These are phyloP conservation scores for Fremontodendron californicum DNA, from an alignment of 345 rosid species.

Conservation along the genomic window DNA sequence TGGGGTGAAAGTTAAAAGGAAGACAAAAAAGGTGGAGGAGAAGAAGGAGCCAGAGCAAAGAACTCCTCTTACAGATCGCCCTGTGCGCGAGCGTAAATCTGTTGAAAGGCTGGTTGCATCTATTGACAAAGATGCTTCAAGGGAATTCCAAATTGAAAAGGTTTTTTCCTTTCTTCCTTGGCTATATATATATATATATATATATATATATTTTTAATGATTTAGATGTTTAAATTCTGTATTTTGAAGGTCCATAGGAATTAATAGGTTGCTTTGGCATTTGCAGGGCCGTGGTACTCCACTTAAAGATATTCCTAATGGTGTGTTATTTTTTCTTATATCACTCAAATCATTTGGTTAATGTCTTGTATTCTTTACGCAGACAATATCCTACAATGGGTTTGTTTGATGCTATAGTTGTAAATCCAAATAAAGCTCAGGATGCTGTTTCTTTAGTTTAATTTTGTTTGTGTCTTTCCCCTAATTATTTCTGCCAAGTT, in stretches of 20 bases:
- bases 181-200: neutral
- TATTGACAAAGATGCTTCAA: constrained; percentile 62
- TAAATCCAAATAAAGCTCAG: neutral
- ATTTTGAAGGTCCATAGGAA: constrained; percentile 12
- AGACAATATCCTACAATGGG: neutral
- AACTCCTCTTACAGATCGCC: constrained; percentile 74
- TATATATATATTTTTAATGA: constrained; percentile 5
- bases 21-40: constrained; percentile 35
- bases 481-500: neutral
- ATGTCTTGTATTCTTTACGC: neutral
- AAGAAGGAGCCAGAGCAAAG: constrained; percentile 45
- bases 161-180: constrained; percentile 28
- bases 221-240: neutral
- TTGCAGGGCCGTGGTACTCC: constrained; percentile 81
- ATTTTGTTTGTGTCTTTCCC: neutral
- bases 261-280: constrained; percentile 26
- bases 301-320: constrained; percentile 87
- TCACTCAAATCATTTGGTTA: neutral
- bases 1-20: constrained; percentile 38
- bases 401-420: neutral
- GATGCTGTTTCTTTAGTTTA: neutral
- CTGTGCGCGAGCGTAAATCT: constrained; percentile 86
- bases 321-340: constrained; percentile 33
- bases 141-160: constrained; percentile 71
- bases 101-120: constrained; percentile 88